Percentiles rank a stretch among this genome's conserved stretches.
Evolutionary conservation across 306 rosid species (phyloP).

Genomic region (Oemleria cerasiformis): DNA sequence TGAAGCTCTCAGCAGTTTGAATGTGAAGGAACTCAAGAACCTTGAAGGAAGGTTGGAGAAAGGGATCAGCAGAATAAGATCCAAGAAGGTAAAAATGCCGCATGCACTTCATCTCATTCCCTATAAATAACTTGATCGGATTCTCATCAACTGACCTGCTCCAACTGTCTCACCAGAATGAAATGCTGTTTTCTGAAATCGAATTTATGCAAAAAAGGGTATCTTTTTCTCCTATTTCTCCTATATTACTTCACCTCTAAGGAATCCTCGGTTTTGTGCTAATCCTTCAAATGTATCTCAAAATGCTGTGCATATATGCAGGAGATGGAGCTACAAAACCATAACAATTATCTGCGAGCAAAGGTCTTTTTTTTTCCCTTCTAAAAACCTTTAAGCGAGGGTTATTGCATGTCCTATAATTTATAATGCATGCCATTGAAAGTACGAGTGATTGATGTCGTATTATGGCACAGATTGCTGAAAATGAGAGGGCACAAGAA

Average conservation of each 20-base stretch:
- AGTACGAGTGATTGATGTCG: background rate
- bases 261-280: background rate
- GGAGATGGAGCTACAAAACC: slow-evolving; percentile 88
- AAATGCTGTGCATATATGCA: slow-evolving; percentile 30
- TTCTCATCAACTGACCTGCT: background rate
- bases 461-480: slow-evolving; percentile 55
- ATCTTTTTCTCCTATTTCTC: slow-evolving; percentile 5
- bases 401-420: background rate
- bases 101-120: too few relatives aligned
- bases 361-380: slow-evolving; percentile 47
- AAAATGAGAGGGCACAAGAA: slow-evolving; percentile 65
- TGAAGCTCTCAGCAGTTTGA: slow-evolving; percentile 73
- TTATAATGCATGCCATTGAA: background rate
- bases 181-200: slow-evolving; percentile 70
- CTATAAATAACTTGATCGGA: too few relatives aligned
- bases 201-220: slow-evolving; percentile 98
- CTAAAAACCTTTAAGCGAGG: background rate
- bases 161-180: slow-evolving; percentile 46
- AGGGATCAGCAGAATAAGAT: slow-evolving; percentile 84
- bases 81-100: slow-evolving; percentile 53
- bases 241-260: too few relatives aligned
- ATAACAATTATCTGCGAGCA: slow-evolving; percentile 76
- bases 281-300: background rate
- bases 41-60: slow-evolving; percentile 91
- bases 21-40: slow-evolving; percentile 75